phyloP scores from a whole-genome alignment of 352 stramenopile species.

The Hyaloperonospora brassicae region DNA sequence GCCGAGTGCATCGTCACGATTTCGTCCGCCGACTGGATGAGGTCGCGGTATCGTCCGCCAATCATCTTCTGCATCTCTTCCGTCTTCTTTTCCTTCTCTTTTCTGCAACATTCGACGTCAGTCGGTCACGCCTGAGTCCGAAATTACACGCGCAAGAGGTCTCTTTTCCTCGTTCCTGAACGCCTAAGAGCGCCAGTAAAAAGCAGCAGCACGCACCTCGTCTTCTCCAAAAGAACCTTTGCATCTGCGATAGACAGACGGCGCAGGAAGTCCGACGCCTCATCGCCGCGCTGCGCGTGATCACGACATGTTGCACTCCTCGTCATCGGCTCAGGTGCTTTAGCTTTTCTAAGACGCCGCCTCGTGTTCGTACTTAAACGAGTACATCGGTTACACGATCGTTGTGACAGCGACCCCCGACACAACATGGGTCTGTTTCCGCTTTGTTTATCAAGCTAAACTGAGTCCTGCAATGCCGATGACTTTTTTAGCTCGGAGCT shows the following conservation, averaged over 20 bases:
- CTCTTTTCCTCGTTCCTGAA: too few species aligned
- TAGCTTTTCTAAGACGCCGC: too few species aligned
- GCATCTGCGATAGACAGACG: conserved; percentile 75
- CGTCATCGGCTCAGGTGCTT: not conserved
- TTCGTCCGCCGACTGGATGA: conserved; percentile 90
- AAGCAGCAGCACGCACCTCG: conserved; percentile 31
- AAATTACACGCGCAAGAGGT: too few species aligned
- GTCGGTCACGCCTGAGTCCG: too few species aligned
- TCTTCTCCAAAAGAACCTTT: conserved; percentile 73
- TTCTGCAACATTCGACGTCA: conserved; percentile 22
- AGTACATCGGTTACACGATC: too few species aligned
- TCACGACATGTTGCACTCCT: not conserved
- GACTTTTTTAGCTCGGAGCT: too few species aligned
- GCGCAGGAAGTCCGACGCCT: conserved; percentile 56
- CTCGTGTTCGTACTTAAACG: conserved; percentile 12
- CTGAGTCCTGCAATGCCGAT: too few species aligned
- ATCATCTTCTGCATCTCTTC: conserved; percentile 92
- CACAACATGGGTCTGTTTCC: too few species aligned
- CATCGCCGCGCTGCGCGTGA: conserved; percentile 13
- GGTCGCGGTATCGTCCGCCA: conserved; percentile 85
- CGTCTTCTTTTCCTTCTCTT: conserved; percentile 82
- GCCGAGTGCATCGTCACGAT: conserved; percentile 90
- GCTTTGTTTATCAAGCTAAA: too few species aligned
- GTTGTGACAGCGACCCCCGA: too few species aligned
- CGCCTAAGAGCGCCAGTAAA: too few species aligned